These are phyloP conservation scores for Bjerkandera adusta DNA, from an alignment of 1,284 basidiomycete genomes.

Conservation along the genomic window DNA sequence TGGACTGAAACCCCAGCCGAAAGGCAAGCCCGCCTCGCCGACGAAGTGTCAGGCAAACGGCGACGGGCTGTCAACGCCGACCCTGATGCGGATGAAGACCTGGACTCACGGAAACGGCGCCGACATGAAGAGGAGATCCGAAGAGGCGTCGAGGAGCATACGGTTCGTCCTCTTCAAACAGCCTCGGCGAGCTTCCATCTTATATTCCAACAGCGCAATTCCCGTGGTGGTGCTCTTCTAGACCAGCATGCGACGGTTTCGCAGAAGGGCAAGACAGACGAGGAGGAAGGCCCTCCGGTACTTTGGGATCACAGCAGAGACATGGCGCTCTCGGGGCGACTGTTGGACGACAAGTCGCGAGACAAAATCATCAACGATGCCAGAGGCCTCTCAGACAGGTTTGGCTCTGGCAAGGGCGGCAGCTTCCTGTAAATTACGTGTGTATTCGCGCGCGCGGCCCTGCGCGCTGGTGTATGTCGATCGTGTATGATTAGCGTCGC, in stretches of 20 bases:
- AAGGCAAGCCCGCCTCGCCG: conserved; percentile 77
- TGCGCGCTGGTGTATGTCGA: background rate
- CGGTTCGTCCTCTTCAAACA: conserved; percentile 47
- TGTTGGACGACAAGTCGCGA: conserved; percentile 84
- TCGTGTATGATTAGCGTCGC: background rate
- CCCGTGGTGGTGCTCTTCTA: conserved; percentile 68
- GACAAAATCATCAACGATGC: conserved; percentile 78
- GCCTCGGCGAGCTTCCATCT: background rate
- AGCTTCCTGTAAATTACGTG: conserved; percentile 51
- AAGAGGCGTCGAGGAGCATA: conserved; percentile 75
- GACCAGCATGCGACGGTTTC: conserved; percentile 52
- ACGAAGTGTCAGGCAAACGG: conserved; percentile 85
- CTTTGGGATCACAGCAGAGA: conserved; percentile 91
- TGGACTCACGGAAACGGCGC: conserved; percentile 48
- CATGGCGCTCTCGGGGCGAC: conserved; percentile 79
- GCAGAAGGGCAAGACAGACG: conserved; percentile 30
- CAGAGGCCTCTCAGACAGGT: conserved; percentile 75
- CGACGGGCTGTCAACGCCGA: conserved; percentile 61
- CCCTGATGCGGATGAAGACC: conserved; percentile 41
- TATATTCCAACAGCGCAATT: conserved; percentile 45
- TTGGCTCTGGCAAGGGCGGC: conserved; percentile 68
- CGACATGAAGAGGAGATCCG: conserved; percentile 67
- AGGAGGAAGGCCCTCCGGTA: conserved; percentile 51
- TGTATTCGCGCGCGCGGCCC: background rate
- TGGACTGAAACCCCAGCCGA: conserved; percentile 96